These are phyloP conservation scores for Dactylonectria macrodidyma DNA, from an alignment of 2,329 filamentous ascomycete genomes.

Conservation along the genomic window DNA sequence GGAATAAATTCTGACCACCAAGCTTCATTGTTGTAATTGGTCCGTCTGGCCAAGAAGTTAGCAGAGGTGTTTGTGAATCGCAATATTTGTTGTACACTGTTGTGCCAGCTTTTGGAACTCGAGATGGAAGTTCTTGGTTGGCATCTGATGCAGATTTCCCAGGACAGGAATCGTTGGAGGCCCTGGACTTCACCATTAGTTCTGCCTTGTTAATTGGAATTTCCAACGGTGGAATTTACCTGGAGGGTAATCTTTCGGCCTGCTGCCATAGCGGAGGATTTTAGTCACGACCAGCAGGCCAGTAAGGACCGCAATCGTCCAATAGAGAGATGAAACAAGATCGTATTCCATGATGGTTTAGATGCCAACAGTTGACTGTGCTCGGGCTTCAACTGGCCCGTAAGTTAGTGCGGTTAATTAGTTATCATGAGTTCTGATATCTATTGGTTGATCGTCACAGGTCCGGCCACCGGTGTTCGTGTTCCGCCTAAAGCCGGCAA, in stretches of 20 bases:
- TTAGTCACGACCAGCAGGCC: neutral
- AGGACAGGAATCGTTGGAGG: constrained; percentile 2
- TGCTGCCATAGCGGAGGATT: constrained; percentile 2
- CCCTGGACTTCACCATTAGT: neutral
- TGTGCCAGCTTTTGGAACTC: constrained; percentile 16
- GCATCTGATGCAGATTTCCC: constrained; percentile 18
- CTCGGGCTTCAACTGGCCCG: neutral
- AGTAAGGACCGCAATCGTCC: neutral
- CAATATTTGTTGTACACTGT: neutral
- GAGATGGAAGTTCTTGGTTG: constrained; percentile 16
- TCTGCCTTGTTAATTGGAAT: neutral
- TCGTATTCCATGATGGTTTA: neutral
- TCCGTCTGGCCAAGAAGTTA: neutral
- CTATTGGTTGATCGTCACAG: neutral
- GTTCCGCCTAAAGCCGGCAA: neutral
- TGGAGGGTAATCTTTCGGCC: constrained; percentile 9
- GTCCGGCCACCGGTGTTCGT: neutral
- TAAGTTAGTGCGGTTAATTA: neutral
- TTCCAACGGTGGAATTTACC: neutral
- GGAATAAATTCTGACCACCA: constrained; percentile 4
- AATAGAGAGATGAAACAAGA: neutral
- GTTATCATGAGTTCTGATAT: neutral
- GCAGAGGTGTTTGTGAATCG: neutral
- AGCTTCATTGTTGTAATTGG: constrained; percentile 7
- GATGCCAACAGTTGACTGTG: neutral